Percentiles rank a stretch among this genome's conserved stretches.
Conservation (phyloP, 75 land plant genomes). For the Pseudotsuga menziesii region DNA sequence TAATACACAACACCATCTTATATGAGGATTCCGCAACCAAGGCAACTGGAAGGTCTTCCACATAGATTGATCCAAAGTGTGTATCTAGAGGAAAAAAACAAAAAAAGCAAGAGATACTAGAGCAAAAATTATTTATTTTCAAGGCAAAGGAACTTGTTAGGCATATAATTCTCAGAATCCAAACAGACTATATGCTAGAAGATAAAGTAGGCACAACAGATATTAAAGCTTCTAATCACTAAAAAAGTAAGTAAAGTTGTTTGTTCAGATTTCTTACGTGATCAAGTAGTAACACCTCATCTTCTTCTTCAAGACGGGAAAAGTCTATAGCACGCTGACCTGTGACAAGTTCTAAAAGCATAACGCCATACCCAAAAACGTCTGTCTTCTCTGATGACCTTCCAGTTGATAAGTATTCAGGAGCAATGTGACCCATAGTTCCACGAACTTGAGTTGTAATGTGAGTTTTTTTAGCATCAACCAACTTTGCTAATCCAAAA, state of each 20-base stretch:
- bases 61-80: not conserved
- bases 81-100: not conserved
- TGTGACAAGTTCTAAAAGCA: constrained; percentile 47
- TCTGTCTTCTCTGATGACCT: constrained; percentile 68
- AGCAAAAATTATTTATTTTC: not conserved
- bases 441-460: constrained; percentile 56
- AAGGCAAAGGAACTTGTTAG: not conserved
- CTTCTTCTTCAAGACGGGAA: constrained; percentile 40
- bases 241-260: not conserved
- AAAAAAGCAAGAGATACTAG: not conserved
- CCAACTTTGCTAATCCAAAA: constrained; percentile 58
- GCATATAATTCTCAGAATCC: not conserved
- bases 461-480: constrained; percentile 51
- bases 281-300: constrained; percentile 58
- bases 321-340: constrained; percentile 51
- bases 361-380: constrained; percentile 56
- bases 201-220: not conserved
- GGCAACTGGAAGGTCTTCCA: not conserved
- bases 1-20: not conserved
- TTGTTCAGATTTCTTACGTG: constrained; percentile 26
- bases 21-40: not conserved
- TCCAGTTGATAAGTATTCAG: constrained; percentile 63
- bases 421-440: constrained; percentile 66
- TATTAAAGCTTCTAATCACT: not conserved
- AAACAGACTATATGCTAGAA: not conserved